These are phyloP conservation scores for Geoglossum glabrum DNA, from an alignment of 495 filamentous ascomycete species.

Conservation along the genomic window DNA sequence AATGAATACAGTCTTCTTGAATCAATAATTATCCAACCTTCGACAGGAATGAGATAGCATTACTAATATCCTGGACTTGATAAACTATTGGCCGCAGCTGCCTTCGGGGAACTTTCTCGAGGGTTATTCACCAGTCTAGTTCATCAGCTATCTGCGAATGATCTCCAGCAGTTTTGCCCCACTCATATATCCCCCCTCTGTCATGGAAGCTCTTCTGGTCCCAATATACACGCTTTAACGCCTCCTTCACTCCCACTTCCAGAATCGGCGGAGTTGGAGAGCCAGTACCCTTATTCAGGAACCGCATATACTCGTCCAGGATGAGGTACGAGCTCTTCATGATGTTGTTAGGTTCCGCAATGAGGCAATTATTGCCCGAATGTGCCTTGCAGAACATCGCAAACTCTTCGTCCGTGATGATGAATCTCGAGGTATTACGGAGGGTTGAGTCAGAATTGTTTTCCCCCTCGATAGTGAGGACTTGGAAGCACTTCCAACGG, in stretches of 20 bases:
- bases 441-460: conserved; percentile 28
- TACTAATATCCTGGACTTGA: too few relatives aligned
- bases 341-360: conserved; percentile 29
- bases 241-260: conserved; percentile 30
- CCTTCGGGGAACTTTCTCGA: too few relatives aligned
- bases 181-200: conserved; percentile 34
- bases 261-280: conserved; percentile 24
- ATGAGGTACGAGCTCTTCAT: conserved; percentile 34
- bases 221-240: conserved; percentile 29
- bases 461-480: conserved; percentile 32
- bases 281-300: conserved; percentile 26
- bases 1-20: too few relatives aligned
- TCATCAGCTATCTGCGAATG: neutral
- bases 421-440: conserved; percentile 25
- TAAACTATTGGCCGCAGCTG: too few relatives aligned
- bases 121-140: too few relatives aligned
- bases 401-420: conserved; percentile 30
- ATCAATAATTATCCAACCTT: too few relatives aligned
- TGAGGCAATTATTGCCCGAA: conserved; percentile 20
- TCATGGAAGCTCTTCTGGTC: conserved; percentile 27
- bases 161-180: conserved; percentile 18
- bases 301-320: conserved; percentile 34
- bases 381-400: conserved; percentile 28
- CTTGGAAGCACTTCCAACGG: conserved; percentile 40
- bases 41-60: too few relatives aligned